Evolutionary conservation across 1,284 basidiomycete genomes (phyloP), one percentile per base, ranked within the genome.

Genomic region (Trametes polyzona): DNA sequence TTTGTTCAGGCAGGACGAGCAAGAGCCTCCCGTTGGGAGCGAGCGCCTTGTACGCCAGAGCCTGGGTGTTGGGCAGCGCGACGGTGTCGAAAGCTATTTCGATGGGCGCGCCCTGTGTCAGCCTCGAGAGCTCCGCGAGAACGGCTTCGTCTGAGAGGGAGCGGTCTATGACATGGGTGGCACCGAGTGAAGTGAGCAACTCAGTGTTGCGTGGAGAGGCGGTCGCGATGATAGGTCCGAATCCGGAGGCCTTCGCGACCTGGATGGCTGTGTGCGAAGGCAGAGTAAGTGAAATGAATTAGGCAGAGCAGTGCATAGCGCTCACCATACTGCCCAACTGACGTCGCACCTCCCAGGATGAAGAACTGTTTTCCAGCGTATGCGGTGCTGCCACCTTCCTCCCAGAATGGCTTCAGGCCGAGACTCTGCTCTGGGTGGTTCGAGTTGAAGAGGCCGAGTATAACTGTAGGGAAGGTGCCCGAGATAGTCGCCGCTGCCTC

Each of bases 291-390:
- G 9, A 47, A 12, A 23, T 8, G 2, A 11, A 47, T 33, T 7
- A 17, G 10, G 19, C n/a, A 33, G n/a, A n/a, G 10, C 11, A 2
- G 10, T 47, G 14, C 8, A 10, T 21, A 4, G 23, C 26, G 49
- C 63, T 24, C 37, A 73, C 76, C 66, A 55, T 72, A 80, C 60
- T 72, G 70, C 12, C 81, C 80, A 8, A 80, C 75, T 11, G 75
- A 75, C 0, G 74, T 72, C 2, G 78, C 67, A 7, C 80, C 81
- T 14, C 78, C 80, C 50, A 79, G 65, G 47, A 82, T 69, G 48
- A 82, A 59, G 33, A 78, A 69, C 1, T 78, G 71, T 52, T 73
- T 71, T 12, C 69, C 67, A 0, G 68, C 53, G 61, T 76, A 77
- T 47, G 76, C 77, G 12, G 72, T 72, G 2, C 71, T 58, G 4